Percentiles rank a stretch among this genome's conserved stretches.
Evolutionary conservation across 2,329 filamentous ascomycete genomes (phyloP).

Genomic region (Aspergillus amoenus): DNA sequence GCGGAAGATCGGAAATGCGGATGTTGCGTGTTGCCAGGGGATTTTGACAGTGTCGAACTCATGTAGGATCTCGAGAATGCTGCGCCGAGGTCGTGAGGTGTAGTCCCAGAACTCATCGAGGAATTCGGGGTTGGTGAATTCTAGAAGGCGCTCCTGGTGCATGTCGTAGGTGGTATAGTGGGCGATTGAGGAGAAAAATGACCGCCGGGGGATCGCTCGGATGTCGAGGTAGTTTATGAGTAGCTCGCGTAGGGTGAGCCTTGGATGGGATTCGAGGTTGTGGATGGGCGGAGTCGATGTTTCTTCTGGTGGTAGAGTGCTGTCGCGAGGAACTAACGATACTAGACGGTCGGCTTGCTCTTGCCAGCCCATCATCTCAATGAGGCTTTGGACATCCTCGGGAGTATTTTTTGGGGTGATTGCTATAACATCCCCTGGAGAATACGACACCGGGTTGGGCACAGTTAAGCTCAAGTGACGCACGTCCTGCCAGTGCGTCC

Average conservation of each 20-base stretch:
- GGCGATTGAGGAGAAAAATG: conserved; percentile 77
- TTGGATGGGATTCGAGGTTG: conserved; percentile 35
- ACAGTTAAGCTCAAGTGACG: conserved; percentile 68
- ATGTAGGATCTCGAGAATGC: conserved; percentile 86
- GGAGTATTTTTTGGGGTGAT: conserved; percentile 87
- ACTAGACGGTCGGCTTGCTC: conserved; percentile 69
- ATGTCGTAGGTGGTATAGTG: conserved; percentile 70
- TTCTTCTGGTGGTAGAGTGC: conserved; percentile 23
- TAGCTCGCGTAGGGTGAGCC: conserved; percentile 68
- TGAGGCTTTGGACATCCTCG: conserved; percentile 73
- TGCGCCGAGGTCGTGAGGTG: conserved; percentile 82
- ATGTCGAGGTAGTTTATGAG: conserved; percentile 85
- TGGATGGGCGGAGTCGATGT: conserved; percentile 31
- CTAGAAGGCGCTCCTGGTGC: conserved; percentile 77
- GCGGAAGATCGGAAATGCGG: conserved; percentile 77
- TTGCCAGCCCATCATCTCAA: conserved; percentile 77
- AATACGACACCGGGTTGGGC: conserved; percentile 48
- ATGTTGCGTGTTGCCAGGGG: conserved; percentile 69
- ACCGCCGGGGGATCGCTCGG: conserved; percentile 80
- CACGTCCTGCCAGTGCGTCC: conserved; percentile 89
- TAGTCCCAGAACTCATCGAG: conserved; percentile 96
- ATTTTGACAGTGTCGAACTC: conserved; percentile 85
- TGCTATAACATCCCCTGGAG: conserved; percentile 75
- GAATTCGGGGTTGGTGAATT: conserved; percentile 76
- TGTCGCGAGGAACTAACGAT: conserved; percentile 44